phyloP scores from a whole-genome alignment of 176 grass and related monocot species.

The Phoenix dactylifera region DNA sequence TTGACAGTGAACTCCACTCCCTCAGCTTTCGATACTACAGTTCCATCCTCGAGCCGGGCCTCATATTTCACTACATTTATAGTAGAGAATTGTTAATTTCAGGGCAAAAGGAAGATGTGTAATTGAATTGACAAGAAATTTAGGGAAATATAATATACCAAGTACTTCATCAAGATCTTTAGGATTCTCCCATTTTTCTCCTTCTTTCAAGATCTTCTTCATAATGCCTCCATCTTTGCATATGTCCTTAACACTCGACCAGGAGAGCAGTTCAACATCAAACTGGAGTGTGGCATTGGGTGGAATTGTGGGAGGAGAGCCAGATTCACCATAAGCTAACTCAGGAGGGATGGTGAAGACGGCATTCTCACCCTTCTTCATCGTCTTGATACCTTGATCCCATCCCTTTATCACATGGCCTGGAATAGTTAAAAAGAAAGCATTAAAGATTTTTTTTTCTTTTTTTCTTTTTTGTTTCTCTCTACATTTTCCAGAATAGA shows the following conservation, averaged over 20 bases:
- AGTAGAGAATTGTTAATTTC: neutral
- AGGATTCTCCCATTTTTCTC: constrained; percentile 96
- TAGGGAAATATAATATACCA: constrained; percentile 30
- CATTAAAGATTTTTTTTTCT: neutral
- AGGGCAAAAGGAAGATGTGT: neutral
- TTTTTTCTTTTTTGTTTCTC: no score
- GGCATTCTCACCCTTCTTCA: constrained; percentile 98
- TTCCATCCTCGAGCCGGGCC: constrained; percentile 65
- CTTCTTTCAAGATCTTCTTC: constrained; percentile 78
- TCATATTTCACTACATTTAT: constrained; percentile 69
- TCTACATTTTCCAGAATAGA: no score
- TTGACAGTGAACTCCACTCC: constrained; percentile 80
- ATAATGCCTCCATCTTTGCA: constrained; percentile 90
- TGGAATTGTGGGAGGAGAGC: constrained; percentile 80
- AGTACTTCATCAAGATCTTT: constrained; percentile 92
- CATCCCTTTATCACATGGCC: constrained; percentile 98
- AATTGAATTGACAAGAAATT: no score
- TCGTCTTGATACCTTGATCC: constrained; percentile 95
- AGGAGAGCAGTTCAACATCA: constrained; percentile 91
- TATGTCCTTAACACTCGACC: constrained; percentile 85
- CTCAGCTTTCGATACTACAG: constrained; percentile 61
- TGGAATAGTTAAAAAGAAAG: constrained; percentile 20
- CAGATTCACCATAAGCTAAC: constrained; percentile 81
- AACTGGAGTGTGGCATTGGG: constrained; percentile 84
- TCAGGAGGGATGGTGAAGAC: constrained; percentile 92